Base-by-base conservation (phyloP, 2,329 filamentous ascomycete genomes). In the Endothia cerciana region DNA sequence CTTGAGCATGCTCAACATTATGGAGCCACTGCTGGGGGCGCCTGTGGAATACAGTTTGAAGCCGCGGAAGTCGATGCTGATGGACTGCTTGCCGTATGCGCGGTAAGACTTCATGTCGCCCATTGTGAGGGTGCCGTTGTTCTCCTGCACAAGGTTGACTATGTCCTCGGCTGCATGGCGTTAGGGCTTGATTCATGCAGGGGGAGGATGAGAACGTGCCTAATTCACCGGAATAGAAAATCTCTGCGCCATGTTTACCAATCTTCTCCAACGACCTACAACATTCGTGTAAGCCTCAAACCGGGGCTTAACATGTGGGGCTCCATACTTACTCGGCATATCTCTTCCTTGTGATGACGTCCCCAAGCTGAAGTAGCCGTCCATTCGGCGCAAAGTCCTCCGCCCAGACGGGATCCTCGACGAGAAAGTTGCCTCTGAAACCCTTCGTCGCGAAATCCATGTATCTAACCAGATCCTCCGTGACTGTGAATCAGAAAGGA, bases 331-430 rank as follows among this genome's bases (percentile, higher is more conserved):
- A 79, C 78, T 80, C 73, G 53, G 92, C 93, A 74, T 94, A 97
- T 65, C 94, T 86, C 73, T 89, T 91, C 55, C 94, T 84, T 0
- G 90, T 94, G 73, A 98, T 93, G 0, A 78, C 89, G 59, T 97
- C 92, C 22, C 92, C 92, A 2, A 93, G 77, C 22, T 84, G 81
- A 0, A 97, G 72, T 2, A 92, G 81, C 0, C 84, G 89, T 3
- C 82, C 94, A 67, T 94, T 88, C 0, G 93, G 93, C 2, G 93
- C 93, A 79, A 97, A 97, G 74, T 97, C 94, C 58, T 91, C 76
- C 0, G 94, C 92, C 90, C 93, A 98, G 3, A 87, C 86, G 0
- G 90, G 88, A 65, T 97, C 88, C 3, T 91, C 82, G 0, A 88
- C 80, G 0, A 97, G 79, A 72, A 97, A 97, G 70, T 92, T 80